These are phyloP conservation scores for Glycyrrhiza uralensis DNA, from an alignment of 306 rosid genomes.

Conservation along the genomic window DNA sequence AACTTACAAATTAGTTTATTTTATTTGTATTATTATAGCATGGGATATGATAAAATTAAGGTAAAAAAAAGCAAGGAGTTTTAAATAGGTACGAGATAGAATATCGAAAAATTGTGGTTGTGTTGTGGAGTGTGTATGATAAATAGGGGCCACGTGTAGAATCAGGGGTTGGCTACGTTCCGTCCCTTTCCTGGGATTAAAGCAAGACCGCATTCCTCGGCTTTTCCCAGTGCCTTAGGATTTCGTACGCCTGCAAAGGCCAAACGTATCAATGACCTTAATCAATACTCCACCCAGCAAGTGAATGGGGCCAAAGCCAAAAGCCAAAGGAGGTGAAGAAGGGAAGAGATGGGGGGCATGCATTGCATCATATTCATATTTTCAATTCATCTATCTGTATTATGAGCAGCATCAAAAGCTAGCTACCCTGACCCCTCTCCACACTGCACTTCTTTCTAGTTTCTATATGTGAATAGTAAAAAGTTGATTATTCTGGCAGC, in stretches of 20 bases:
- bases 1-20: too few relatives aligned
- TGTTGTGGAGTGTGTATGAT: not conserved
- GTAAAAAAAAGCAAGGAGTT: not conserved
- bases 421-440: slow-evolving; percentile 22
- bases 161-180: slow-evolving; percentile 23
- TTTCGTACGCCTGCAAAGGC: slow-evolving; percentile 21
- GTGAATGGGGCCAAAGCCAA: not conserved
- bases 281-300: slow-evolving; percentile 4
- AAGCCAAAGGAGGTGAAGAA: too few relatives aligned
- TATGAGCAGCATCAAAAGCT: slow-evolving; percentile 30
- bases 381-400: not conserved
- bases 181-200: slow-evolving; percentile 30
- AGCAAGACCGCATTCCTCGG: slow-evolving; percentile 56
- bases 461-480: slow-evolving; percentile 44
- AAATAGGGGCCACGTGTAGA: slow-evolving; percentile 37
- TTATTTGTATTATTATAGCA: too few relatives aligned
- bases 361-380: not conserved
- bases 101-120: not conserved
- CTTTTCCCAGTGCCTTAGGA: slow-evolving; percentile 38
- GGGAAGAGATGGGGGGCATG: not conserved
- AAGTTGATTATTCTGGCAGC: slow-evolving; percentile 46
- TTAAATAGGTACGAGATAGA: slow-evolving; percentile 25
- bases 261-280: not conserved
- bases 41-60: too few relatives aligned
- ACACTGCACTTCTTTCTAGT: not conserved